phyloP scores from a whole-genome alignment of 2,329 filamentous ascomycete genomes.

The Exophiala calicioides region DNA sequence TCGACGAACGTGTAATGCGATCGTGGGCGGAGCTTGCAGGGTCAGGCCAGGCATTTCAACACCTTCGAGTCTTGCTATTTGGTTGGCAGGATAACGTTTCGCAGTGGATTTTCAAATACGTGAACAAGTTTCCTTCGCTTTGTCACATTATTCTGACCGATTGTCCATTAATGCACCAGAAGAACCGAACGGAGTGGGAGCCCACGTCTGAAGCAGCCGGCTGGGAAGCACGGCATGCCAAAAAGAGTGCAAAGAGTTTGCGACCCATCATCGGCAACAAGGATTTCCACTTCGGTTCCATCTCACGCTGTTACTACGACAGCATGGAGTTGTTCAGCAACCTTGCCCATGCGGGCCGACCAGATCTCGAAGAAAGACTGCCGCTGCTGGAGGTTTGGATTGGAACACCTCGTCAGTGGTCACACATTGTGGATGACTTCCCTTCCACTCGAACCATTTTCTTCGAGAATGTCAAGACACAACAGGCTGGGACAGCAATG shows the following conservation, averaged over 20 bases:
- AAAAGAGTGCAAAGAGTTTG: constrained; percentile 31
- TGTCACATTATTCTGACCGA: constrained; percentile 38
- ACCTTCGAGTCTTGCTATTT: constrained; percentile 42
- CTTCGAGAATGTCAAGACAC: constrained; percentile 27
- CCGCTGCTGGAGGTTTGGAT: constrained; percentile 31
- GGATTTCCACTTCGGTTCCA: constrained; percentile 20
- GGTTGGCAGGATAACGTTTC: constrained; percentile 38
- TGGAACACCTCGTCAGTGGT: constrained; percentile 27
- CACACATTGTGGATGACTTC: constrained; percentile 32
- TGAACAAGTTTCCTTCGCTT: constrained; percentile 40
- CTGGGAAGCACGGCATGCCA: constrained; percentile 34
- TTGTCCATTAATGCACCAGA: constrained; percentile 35
- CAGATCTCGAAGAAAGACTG: constrained; percentile 11
- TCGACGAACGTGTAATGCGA: constrained; percentile 44
- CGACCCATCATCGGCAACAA: constrained; percentile 38
- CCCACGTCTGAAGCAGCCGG: constrained; percentile 30
- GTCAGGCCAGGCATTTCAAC: constrained; percentile 37
- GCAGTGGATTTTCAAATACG: constrained; percentile 36
- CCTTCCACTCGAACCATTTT: constrained; percentile 31
- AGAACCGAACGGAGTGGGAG: constrained; percentile 29
- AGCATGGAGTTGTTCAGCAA: constrained; percentile 18
- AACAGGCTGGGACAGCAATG: constrained; percentile 1
- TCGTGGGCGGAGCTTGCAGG: constrained; percentile 43
- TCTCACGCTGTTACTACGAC: constrained; percentile 29
- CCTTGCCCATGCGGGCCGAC: constrained; percentile 8